Conservation (phyloP, 495 filamentous ascomycete species). For the Chaetomidium leptoderma region DNA sequence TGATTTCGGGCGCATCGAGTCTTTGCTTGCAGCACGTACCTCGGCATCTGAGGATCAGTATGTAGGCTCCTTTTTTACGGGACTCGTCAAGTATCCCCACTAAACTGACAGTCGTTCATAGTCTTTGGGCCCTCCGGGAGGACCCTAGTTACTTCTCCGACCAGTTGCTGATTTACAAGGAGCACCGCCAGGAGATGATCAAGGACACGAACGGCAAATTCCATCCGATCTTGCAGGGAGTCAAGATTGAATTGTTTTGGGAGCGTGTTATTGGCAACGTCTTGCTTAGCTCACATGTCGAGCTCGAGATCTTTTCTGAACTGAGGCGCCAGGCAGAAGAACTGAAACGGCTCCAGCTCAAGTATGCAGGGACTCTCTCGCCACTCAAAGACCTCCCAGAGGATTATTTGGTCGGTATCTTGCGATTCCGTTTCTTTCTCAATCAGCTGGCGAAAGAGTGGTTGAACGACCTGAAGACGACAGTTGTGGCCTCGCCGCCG, state of each 20-base stretch:
- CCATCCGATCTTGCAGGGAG: slow-evolving; percentile 21
- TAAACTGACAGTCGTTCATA: too few species aligned
- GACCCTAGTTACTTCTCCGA: slow-evolving; percentile 52
- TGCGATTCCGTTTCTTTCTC: slow-evolving; percentile 16
- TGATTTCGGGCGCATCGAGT: slow-evolving; percentile 39
- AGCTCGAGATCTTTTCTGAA: slow-evolving; percentile 19
- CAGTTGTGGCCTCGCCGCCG: slow-evolving; percentile 18
- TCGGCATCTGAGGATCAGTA: slow-evolving; percentile 46
- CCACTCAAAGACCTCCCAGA: slow-evolving; percentile 17
- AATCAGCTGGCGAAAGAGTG: slow-evolving; percentile 1
- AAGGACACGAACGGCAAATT: slow-evolving; percentile 28
- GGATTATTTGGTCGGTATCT: slow-evolving; percentile 9
- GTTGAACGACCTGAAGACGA: slow-evolving; percentile 21
- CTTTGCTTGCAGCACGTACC: slow-evolving; percentile 37
- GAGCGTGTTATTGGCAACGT: slow-evolving; percentile 22
- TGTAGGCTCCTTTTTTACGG: too few species aligned
- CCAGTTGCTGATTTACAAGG: slow-evolving; percentile 31
- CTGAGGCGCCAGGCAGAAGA: slow-evolving; percentile 15
- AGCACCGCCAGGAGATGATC: slow-evolving; percentile 42
- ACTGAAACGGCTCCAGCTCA: slow-evolving; percentile 7
- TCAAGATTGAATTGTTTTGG: slow-evolving; percentile 8
- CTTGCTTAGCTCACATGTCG: background rate
- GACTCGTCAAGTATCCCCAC: too few species aligned
- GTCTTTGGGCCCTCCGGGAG: slow-evolving; percentile 50
- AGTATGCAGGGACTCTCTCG: slow-evolving; percentile 5